phyloP scores from a whole-genome alignment of 345 rosid genomes.

The Populus tremula region DNA sequence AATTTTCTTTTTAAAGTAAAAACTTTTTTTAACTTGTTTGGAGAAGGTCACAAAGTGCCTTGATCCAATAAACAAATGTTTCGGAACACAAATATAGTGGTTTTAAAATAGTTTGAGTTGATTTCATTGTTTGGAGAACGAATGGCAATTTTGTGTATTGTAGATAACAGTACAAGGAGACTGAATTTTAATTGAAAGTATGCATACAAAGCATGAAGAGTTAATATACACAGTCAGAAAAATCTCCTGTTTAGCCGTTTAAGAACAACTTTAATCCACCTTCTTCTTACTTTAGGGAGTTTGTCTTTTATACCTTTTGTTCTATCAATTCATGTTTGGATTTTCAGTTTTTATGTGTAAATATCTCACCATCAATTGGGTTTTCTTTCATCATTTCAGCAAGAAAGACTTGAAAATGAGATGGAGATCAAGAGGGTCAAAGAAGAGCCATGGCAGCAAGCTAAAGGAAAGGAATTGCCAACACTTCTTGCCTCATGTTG shows the following conservation, averaged over 20 bases:
- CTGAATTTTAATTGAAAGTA: not conserved
- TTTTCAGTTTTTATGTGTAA: not conserved
- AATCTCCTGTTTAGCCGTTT: not conserved
- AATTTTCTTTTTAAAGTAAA: no score
- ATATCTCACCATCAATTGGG: not conserved
- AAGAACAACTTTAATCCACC: not conserved
- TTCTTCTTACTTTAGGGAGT: not conserved
- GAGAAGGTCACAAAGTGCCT: no score
- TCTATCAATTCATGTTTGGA: not conserved
- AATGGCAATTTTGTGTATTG: not conserved
- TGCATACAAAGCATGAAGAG: not conserved
- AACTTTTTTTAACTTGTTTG: no score
- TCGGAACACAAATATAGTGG: not conserved
- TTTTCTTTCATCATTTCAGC: conserved; percentile 27
- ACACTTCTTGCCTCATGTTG: not conserved
- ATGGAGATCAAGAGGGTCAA: conserved; percentile 55
- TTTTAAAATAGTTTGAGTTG: not conserved
- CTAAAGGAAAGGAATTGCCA: conserved; percentile 38
- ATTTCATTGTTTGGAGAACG: not conserved
- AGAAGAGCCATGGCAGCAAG: conserved; percentile 48
- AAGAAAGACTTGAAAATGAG: conserved; percentile 58
- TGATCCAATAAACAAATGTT: no score
- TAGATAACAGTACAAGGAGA: not conserved
- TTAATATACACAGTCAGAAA: not conserved
- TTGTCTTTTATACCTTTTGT: not conserved